Conservation (phyloP, 2,329 filamentous ascomycete species). For the Ilyonectria destructans region DNA sequence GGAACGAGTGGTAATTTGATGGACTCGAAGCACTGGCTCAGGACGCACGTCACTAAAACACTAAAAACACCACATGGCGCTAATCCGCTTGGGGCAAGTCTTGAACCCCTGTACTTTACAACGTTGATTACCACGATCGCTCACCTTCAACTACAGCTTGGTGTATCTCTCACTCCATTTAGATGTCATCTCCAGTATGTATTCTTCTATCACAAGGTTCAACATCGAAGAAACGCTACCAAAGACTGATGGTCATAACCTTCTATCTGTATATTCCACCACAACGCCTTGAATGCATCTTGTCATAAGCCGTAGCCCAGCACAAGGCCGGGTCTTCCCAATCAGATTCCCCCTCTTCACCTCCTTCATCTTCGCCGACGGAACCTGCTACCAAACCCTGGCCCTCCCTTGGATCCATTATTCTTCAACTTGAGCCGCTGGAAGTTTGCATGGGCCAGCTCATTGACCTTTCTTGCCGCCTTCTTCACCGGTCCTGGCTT, state of each 20-base stretch:
- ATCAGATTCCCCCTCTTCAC: constrained; percentile 33
- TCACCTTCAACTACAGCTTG: no score
- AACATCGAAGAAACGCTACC: neutral
- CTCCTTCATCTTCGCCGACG: constrained; percentile 63
- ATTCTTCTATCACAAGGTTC: neutral
- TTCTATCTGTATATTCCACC: constrained; percentile 24
- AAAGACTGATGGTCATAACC: neutral
- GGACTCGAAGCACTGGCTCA: neutral
- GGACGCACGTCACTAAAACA: neutral
- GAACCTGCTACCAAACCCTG: constrained; percentile 72
- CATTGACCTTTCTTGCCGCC: constrained; percentile 73
- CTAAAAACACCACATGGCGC: neutral
- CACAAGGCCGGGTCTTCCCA: constrained; percentile 9
- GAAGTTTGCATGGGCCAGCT: constrained; percentile 77
- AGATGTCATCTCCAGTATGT: neutral
- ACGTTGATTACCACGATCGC: no score
- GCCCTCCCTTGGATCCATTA: constrained; percentile 74
- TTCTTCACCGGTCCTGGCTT: constrained; percentile 65
- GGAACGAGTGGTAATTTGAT: neutral
- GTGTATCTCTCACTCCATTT: no score
- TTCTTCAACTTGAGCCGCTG: constrained; percentile 77
- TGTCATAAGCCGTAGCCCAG: constrained; percentile 30
- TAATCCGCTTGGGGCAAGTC: constrained; percentile 1
- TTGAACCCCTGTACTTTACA: neutral
- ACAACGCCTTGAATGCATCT: constrained; percentile 27